phyloP scores from a whole-genome alignment of 1,139 yeast genomes.

The Magnusiomyces paraingens region DNA sequence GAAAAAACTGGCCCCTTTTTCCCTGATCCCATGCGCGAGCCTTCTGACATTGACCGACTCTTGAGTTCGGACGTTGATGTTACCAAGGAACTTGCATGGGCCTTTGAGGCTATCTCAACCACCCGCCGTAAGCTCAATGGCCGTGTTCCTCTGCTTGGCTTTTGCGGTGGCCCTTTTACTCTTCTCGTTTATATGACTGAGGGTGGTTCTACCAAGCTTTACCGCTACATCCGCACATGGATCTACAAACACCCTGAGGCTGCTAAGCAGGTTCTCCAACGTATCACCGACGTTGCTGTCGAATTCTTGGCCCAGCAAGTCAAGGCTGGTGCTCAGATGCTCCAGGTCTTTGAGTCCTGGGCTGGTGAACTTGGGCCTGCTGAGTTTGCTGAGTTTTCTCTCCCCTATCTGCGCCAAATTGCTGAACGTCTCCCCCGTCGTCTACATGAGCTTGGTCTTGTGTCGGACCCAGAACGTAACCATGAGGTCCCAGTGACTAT shows the following conservation, averaged over 20 bases:
- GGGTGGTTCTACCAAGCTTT: conserved; percentile 93
- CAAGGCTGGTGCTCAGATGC: conserved; percentile 95
- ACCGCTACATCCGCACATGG: conserved; percentile 90
- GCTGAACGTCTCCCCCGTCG: conserved; percentile 61
- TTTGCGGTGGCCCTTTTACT: conserved; percentile 99
- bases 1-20: conserved; percentile 96
- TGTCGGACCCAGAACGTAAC: conserved; percentile 35
- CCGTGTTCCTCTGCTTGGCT: conserved; percentile 88
- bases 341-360: conserved; percentile 96
- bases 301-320: conserved; percentile 94
- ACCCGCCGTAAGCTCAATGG: conserved; percentile 82
- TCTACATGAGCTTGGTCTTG: conserved; percentile 46
- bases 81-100: conserved; percentile 79
- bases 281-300: conserved; percentile 79
- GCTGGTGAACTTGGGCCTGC: conserved; percentile 92
- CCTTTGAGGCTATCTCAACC: conserved; percentile 81
- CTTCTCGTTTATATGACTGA: conserved; percentile 93
- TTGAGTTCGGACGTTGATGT: conserved; percentile 58
- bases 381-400: conserved; percentile 80
- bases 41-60: conserved; percentile 57
- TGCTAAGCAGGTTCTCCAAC: conserved; percentile 64
- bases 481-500: conserved; percentile 83
- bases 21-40: conserved; percentile 75
- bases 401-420: conserved; percentile 81
- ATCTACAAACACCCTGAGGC: conserved; percentile 70